Evolutionary conservation across 495 filamentous ascomycete species (phyloP).

Genomic region (Lindgomyces ingoldianus): DNA sequence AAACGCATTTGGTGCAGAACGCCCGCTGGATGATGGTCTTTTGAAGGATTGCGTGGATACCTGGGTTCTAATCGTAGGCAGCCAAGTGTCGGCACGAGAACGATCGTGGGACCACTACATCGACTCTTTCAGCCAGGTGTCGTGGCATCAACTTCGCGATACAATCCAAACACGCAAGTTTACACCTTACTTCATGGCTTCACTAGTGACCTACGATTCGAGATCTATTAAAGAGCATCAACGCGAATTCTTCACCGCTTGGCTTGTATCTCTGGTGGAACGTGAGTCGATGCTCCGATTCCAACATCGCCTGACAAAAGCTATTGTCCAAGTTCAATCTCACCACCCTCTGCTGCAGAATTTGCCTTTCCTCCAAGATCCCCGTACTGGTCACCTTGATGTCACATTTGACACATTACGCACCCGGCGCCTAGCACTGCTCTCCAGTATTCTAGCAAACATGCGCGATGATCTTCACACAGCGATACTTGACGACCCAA

Average conservation of each 20-base stretch:
- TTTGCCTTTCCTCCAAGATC: conserved; percentile 59
- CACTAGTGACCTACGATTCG: conserved; percentile 55
- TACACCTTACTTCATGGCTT: conserved; percentile 61
- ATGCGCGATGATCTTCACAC: conserved; percentile 52
- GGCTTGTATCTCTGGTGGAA: conserved; percentile 65
- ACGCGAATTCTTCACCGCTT: conserved; percentile 55
- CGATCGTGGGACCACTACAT: conserved; percentile 62
- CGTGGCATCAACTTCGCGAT: conserved; percentile 63
- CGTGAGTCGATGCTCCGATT: conserved; percentile 66
- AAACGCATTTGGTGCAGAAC: conserved; percentile 68
- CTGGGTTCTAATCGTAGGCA: conserved; percentile 42
- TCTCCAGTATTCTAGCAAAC: conserved; percentile 65
- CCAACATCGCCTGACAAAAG: conserved; percentile 62
- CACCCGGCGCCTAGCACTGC: conserved; percentile 58
- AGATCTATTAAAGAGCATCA: conserved; percentile 47
- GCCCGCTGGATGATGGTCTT: conserved; percentile 58
- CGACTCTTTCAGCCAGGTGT: conserved; percentile 55
- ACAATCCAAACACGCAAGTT: conserved; percentile 68
- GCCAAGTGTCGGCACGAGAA: conserved; percentile 41
- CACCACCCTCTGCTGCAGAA: conserved; percentile 59
- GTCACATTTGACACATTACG: conserved; percentile 59
- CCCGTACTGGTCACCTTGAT: conserved; percentile 46
- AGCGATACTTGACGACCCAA: conserved; percentile 20
- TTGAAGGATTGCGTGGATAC: conserved; percentile 50
- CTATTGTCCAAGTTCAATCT: conserved; percentile 54